Base-by-base conservation (phyloP, 1,139 yeast species). In the Sugiyamaella paludigena region DNA sequence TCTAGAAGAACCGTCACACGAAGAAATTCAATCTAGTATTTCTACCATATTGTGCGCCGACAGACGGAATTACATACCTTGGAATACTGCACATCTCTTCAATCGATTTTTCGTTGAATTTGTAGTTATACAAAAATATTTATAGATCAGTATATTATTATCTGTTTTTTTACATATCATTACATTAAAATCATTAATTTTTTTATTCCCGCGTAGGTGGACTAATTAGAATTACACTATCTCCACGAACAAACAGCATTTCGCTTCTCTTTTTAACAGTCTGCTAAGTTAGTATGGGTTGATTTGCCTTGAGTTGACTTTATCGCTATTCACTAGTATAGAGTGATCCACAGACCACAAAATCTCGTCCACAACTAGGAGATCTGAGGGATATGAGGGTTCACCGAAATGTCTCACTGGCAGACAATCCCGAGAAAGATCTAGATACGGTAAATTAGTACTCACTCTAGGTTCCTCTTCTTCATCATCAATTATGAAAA, bases 171-270 rank as follows among this genome's bases (percentile, higher is more conserved):
- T 15, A 24, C 27, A 15, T 28, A 27, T 24, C 29, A 27, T 24
- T 36, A 43, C 51, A 31, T 39, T 13, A 42, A 35, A 44, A n/a
- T 19, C 36, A 30, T 33, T 33, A 24, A 39, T 30, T 26, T 33
- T 37, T 2, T 15, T 38, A 50, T 26, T 49, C 57, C 28, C 51
- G 45, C 5, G 61, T 52, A 7, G 65, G 64, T 13, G 67, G 74
- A 52, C 87, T 82, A 52, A 87, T 81, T 60, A 89, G 76, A 48
- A 92, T 87, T 43, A 91, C 98, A 4, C 95, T 83, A 69, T 92
- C 98, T 15, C 98, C 98, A 72, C 98, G 82, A 16, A 94, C 92
- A 70, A 91, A 92, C 44, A 94, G 83, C 92, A 94, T 87, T 51
- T 87, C 96, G 19, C 89, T 79, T 53, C 76, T 75, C 64, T 87